Conservation (phyloP, 371 early-diverging fungal genomes). For the Apophysomyces sp. region DNA sequence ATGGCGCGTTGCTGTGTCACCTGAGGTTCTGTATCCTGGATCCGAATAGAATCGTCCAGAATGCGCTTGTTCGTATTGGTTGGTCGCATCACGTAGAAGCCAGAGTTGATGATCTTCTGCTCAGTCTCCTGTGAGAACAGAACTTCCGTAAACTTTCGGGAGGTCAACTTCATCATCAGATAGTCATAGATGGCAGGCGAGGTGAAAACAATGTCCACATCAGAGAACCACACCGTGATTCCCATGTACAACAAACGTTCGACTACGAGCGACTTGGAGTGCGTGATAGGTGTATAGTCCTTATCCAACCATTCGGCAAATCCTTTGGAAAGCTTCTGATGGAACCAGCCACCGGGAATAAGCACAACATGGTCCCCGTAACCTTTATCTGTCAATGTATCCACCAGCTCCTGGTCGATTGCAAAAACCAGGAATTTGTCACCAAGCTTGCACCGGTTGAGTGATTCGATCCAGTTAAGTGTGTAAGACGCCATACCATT, state of each 20-base stretch:
- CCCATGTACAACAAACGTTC: constrained; percentile 36
- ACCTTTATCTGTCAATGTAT: constrained; percentile 20
- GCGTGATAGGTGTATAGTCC: constrained; percentile 37
- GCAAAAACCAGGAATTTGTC: constrained; percentile 31
- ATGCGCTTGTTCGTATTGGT: constrained; percentile 41
- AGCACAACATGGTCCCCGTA: constrained; percentile 27
- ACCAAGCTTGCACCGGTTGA: constrained; percentile 17
- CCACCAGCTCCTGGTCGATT: constrained; percentile 31
- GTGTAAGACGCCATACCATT: constrained; percentile 37
- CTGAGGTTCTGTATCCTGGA: constrained; percentile 41
- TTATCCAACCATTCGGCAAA: constrained; percentile 28
- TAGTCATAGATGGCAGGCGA: constrained; percentile 39
- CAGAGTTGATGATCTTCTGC: constrained; percentile 42
- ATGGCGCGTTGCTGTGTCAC: constrained; percentile 55
- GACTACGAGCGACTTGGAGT: constrained; percentile 37
- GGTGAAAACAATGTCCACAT: constrained; percentile 53
- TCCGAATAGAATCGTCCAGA: constrained; percentile 38
- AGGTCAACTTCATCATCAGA: constrained; percentile 31
- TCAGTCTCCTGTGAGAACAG: constrained; percentile 46
- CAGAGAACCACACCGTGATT: constrained; percentile 51
- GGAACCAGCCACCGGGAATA: constrained; percentile 38
- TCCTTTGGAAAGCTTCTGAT: constrained; percentile 24
- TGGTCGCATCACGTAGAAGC: constrained; percentile 52
- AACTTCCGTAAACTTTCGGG: constrained; percentile 30
- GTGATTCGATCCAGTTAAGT: constrained; percentile 41